Conservation (phyloP, 2,329 filamentous ascomycete genomes). For the Cladophialophora immunda region DNA sequence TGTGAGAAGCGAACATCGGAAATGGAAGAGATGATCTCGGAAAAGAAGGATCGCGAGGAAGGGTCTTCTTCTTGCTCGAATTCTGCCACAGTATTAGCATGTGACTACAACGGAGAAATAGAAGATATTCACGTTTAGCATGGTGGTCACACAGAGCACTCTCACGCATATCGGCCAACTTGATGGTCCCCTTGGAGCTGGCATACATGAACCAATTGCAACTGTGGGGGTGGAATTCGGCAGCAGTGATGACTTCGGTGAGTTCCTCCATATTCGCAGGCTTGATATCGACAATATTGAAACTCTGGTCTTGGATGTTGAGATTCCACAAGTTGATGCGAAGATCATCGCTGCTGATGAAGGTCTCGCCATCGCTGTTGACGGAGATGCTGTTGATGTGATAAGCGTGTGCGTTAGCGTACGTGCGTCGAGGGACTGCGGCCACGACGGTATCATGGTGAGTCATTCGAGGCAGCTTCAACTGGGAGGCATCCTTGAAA, state of each 20-base stretch:
- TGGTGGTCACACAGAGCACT: conserved; percentile 96
- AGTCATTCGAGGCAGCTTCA: conserved; percentile 94
- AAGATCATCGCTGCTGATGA: conserved; percentile 97
- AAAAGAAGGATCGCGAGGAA: conserved; percentile 97
- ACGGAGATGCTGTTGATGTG: conserved; percentile 99
- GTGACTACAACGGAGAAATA: background rate
- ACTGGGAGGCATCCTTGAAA: conserved; percentile 81
- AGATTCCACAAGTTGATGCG: conserved; percentile 99
- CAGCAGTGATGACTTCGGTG: conserved; percentile 97
- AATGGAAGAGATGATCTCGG: conserved; percentile 99
- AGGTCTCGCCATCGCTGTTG: conserved; percentile 98
- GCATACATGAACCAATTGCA: conserved; percentile 99
- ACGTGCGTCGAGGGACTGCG: conserved; percentile 92
- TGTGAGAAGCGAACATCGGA: conserved; percentile 98
- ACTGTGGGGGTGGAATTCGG: conserved; percentile 94
- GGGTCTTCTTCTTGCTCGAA: conserved; percentile 99
- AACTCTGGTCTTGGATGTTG: conserved; percentile 99
- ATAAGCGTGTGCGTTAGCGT: conserved; percentile 97
- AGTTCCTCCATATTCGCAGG: conserved; percentile 99
- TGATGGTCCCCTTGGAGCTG: conserved; percentile 98
- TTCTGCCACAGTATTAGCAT: conserved; percentile 63
- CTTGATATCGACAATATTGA: conserved; percentile 99
- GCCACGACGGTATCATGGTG: conserved; percentile 98
- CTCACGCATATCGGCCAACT: conserved; percentile 97
- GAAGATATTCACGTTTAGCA: conserved; percentile 77